A percentile compares a stretch with the other conserved stretches of the same genome.
Evolutionary conservation across 179 eudicot genomes (phyloP).

Genomic region (Heliamphora pulchella): DNA sequence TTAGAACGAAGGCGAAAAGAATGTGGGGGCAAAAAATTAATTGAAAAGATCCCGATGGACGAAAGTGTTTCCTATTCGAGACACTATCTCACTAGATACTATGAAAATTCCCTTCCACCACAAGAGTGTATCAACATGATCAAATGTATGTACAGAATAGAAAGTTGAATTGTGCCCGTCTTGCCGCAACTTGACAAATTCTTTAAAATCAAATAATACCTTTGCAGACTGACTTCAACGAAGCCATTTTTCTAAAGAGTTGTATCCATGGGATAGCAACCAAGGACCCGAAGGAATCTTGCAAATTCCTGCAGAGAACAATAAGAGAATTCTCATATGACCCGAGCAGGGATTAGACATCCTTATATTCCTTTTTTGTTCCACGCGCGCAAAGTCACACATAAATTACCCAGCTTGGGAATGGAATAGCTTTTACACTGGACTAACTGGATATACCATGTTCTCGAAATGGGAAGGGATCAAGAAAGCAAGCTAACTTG

Average conservation of each 20-base stretch:
- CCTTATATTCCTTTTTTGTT: background rate
- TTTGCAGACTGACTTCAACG: background rate
- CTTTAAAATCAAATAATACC: background rate
- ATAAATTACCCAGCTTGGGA: background rate
- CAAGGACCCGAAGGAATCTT: constrained; percentile 25
- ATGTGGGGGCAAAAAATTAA: background rate
- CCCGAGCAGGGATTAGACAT: background rate
- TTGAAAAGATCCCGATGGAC: background rate
- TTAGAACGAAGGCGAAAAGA: background rate
- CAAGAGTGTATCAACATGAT: background rate
- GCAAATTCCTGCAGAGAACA: constrained; percentile 25
- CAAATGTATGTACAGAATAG: background rate
- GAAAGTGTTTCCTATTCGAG: background rate
- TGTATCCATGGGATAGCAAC: constrained; percentile 29
- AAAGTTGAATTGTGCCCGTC: background rate
- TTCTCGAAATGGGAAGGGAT: no score
- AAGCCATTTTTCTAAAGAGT: background rate
- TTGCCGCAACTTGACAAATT: background rate
- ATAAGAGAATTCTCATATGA: background rate
- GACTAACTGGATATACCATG: no score
- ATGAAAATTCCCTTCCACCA: background rate
- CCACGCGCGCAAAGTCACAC: background rate
- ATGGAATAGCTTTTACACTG: background rate
- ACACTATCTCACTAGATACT: background rate
- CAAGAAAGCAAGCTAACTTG: no score